Conservation (phyloP, 495 filamentous ascomycete species). For the Talaromyces trachyspermus region DNA sequence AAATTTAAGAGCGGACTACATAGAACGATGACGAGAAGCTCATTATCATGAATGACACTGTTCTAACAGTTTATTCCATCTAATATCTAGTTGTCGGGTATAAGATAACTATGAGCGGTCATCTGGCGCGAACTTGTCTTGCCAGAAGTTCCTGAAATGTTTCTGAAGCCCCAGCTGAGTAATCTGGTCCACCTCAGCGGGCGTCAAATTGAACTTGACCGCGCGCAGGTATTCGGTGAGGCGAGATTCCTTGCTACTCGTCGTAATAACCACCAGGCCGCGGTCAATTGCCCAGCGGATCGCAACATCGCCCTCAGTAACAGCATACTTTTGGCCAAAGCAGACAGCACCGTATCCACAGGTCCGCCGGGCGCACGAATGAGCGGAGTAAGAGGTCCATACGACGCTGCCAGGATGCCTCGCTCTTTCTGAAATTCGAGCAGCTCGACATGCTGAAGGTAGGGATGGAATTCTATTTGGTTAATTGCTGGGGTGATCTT, state of each 20-base stretch:
- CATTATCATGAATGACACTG: too few species aligned
- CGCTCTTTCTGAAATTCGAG: conserved; percentile 57
- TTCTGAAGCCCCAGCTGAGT: conserved; percentile 51
- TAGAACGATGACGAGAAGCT: neutral
- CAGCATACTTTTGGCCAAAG: conserved; percentile 71
- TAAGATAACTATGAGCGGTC: conserved; percentile 59
- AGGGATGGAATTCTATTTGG: conserved; percentile 86
- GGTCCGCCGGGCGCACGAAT: conserved; percentile 63
- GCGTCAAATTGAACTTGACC: conserved; percentile 64
- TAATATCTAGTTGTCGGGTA: neutral
- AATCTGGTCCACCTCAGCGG: conserved; percentile 63
- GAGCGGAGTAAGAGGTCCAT: conserved; percentile 58
- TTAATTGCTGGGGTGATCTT: conserved; percentile 63
- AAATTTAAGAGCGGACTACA: conserved; percentile 12
- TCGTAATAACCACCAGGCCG: conserved; percentile 69
- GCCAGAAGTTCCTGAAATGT: conserved; percentile 66
- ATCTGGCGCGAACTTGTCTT: conserved; percentile 47
- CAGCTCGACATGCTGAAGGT: conserved; percentile 69
- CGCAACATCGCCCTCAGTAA: conserved; percentile 58
- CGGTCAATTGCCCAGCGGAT: conserved; percentile 78
- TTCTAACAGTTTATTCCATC: too few species aligned
- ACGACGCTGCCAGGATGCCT: conserved; percentile 63
- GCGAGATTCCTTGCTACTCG: conserved; percentile 64
- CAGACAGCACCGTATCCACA: conserved; percentile 51
- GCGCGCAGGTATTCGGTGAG: conserved; percentile 56